Base-by-base conservation (phyloP, 2,329 filamentous ascomycete genomes). In the Bipolaris cookei region DNA sequence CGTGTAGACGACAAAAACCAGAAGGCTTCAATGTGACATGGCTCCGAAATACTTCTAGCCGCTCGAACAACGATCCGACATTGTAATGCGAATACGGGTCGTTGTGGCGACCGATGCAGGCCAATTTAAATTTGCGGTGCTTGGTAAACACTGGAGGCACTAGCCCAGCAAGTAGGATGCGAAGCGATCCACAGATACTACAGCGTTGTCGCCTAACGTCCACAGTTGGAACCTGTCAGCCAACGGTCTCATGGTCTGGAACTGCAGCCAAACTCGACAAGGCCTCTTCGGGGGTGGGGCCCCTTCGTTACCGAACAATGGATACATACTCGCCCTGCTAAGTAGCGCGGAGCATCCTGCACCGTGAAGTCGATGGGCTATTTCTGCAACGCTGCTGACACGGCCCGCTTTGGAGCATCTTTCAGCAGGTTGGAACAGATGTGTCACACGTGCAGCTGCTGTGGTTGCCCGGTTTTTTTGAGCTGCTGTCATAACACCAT, bases 171-270 rank as follows among this genome's bases (percentile, higher is more conserved):
- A 60, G 64, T 65, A 58, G 66, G 57, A 66, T 64, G 67, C 69
- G 71, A 70, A 68, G 67, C 66, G 67, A 73, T 67, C 67, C 67
- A 70, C 59, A 62, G 47, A 63, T 60, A 63, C 51, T 61, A 62
- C 61, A 63, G 56, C 52, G 58, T 63, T 58, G 63, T 54, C 46
- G 47, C 60, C 60, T 63, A 62, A 53, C 62, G 57, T 54, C 55
- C 41, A 62, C 50, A 45, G 51, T 60, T 52, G 51, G 59, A 54
- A 69, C 68, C 57, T 59, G 57, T 59, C 52, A 62, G 58, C 61
- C 45, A 54, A 54, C 51, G 42, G 51, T 41, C 38, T 54, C 34
- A 28, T 56, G 53, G 53, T 56, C 32, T 61, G 32, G 49, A 61
- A 53, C 52, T 52, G 38, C 18, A 48, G 43, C 45, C 49, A 52